These are phyloP conservation scores for Sequoiadendron giganteum DNA, from an alignment of 75 land plant genomes.

Conservation along the genomic window DNA sequence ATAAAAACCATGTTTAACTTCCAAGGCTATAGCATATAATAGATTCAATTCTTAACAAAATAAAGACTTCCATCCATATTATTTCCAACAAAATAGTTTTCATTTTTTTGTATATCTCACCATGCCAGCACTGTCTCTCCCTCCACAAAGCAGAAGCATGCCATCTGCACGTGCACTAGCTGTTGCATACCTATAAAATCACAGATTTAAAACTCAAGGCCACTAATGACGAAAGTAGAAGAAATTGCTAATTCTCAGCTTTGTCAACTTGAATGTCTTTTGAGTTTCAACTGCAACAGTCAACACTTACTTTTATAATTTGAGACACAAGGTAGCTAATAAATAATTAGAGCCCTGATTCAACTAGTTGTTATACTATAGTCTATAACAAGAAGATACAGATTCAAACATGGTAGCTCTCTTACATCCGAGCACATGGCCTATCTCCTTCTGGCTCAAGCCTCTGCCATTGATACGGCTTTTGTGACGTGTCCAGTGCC, in stretches of 20 bases:
- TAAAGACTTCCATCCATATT: neutral
- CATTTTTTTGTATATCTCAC: constrained; percentile 24
- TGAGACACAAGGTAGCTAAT: neutral
- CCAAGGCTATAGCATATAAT: neutral
- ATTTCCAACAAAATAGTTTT: neutral
- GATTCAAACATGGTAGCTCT: neutral
- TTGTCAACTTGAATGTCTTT: neutral
- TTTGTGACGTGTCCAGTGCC: constrained; percentile 88
- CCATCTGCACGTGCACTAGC: constrained; percentile 99
- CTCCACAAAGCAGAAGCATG: constrained; percentile 94
- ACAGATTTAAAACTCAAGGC: neutral
- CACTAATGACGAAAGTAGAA: neutral
- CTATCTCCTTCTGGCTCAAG: constrained; percentile 86
- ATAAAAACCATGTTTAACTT: neutral
- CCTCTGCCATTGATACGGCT: constrained; percentile 81
- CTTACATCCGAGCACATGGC: constrained; percentile 83
- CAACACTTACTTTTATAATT: neutral
- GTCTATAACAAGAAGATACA: neutral
- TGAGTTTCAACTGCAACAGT: neutral
- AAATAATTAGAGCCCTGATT: neutral
- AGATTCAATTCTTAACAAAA: neutral
- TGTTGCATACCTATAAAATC: constrained; percentile 84
- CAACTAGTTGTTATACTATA: neutral
- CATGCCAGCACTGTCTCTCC: constrained; percentile 83
- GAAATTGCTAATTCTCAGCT: neutral